Base-by-base conservation (phyloP, 495 filamentous ascomycete genomes). In the Chaetomidium leptoderma region DNA sequence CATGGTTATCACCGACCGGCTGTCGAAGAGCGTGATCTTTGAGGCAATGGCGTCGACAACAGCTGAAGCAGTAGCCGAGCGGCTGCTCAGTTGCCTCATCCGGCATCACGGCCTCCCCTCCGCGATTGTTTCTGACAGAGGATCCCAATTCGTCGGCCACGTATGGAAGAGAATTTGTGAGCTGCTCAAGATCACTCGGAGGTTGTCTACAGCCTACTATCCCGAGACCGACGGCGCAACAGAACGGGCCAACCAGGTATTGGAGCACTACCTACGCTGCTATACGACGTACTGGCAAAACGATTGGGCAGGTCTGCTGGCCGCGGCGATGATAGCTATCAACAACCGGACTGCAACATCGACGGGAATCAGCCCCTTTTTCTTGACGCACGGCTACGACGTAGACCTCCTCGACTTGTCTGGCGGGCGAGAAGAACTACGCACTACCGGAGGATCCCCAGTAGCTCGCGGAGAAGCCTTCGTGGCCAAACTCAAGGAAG, bases 191-290 rank as follows among this genome's bases (percentile, higher is more conserved):
- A 50, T 50, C 19, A 50, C 47, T 16, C 29, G 47, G 29, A 21
- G 47, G 11, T 23, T 50, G 30, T 50, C 47, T 1, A 50, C 30
- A 19, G 47, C 47, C 30, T 50, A 26, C 35, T 21, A 52, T 14
- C 49, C 13, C 3, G 49, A 52, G 23, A 52, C 49, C 4, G 33
- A 52, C 14, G 23, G 49, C 6, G 49, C 33, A 17, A 52, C 23
- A 29, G 49, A 52, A 29, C 49, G 35, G 14, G 24, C 24, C 4
- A 52, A 50, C 32, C 30, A 50, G 30, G 47, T 36, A 37, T 3
- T 50, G 10, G 47, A 37, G n/a, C 47, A 50, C 11, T 50, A 50
- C 47, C 30, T 50, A 21, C 30, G 30, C 14, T 50, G 19, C 30
- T 50, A 36, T 9, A 50, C 19, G 11, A 50, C 30, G 9, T 50